Base-by-base conservation (phyloP, 768 basidiomycete species). In the Sporobolomyces phaffii region DNA sequence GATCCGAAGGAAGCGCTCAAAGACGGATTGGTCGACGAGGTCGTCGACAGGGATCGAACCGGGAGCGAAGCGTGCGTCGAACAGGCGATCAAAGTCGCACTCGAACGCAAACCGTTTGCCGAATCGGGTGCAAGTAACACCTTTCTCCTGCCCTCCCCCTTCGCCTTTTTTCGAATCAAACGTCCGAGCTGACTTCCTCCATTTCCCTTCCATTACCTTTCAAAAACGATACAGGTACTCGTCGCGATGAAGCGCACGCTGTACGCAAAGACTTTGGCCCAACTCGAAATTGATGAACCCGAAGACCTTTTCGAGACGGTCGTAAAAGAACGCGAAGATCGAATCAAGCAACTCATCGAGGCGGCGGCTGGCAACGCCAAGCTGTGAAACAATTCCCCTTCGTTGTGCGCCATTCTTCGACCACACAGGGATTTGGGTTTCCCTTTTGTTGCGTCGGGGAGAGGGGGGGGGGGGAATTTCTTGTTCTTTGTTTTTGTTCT, bases 1-100 rank as follows among this genome's bases (percentile, higher is more conserved):
- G 84, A 86, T 0, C 84, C 90, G 2, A 62, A 78, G 9, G 90
- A 93, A 74, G 86, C 88, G 3, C 79, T 86, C 29, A n/a, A 41
- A 4, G 67, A 44, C n/a, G 58, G 71, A 1, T 20, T 72, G 4
- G 59, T 69, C 28, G 71, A 72, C 28, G 64, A 63, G 62, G 45
- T 68, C 18, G 61, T 56, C 10, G 5, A 15, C 2, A 62, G 26
- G 10, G 26, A 38, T 7, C 38, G n/a, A n/a, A n/a, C 38, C 10
- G 60, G 60, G 15, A 63, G 61, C 18, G 67, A 60, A 29, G 40
- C 17, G 24, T 43, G 50, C 22, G 36, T 72, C 28, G 36, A 52
- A n/a, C 11, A 47, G n/a, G 71, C 67, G 6, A 10, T 72, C 9
- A n/a, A 62, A 31, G 44, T 41, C 18, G 71, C 60, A 4, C 14